Base-by-base conservation (phyloP, 2,329 filamentous ascomycete species). In the Aspergillus glaucus region DNA sequence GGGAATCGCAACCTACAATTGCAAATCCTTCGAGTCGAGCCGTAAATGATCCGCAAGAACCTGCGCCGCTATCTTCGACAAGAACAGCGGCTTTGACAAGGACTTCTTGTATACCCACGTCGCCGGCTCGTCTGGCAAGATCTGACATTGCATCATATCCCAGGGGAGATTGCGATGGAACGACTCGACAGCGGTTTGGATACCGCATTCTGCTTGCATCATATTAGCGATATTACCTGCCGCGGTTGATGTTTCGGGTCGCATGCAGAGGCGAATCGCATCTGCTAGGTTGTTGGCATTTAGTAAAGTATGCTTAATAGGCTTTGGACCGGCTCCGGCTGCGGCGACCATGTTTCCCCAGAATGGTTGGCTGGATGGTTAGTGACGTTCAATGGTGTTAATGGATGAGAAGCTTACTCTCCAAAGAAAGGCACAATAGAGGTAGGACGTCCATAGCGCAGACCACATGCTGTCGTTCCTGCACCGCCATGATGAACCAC, bases 401-500 rank as follows among this genome's bases (percentile, higher is more conserved):
- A 36, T 1, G 2, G 26, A 12, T 9, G 24, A 9, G 10, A 7
- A n/a, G 56, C 62, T 47, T 47, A 66, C 63, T 81, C 78, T 43
- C 78, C 77, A 53, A 80, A 80, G 55, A 80, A 82, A 0, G 79
- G 79, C 0, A 82, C 73, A 17, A 82, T 71, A 0, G 75, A 61
- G 0, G 79, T 82, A 0, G 79, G 79, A 15, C 69, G 64, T 0
- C 74, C 79, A 43, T 76, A 70, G 2, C 68, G 60, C 4, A 82
- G 69, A 1, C 79, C 79, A 34, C 73, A 75, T 1, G 80, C 78
- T 2, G 79, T 81, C 0, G 79, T 82, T 3, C 80, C 79, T 12
- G 79, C 79, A 6, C 79, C 80, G 17, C 79, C 79, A 46, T 83
- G 79, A 50, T 83, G 79, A 0, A 82, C 71, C 0, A 82, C 79